phyloP scores from a whole-genome alignment of 257 asterid genomes.

The Solanum tacnaense region DNA sequence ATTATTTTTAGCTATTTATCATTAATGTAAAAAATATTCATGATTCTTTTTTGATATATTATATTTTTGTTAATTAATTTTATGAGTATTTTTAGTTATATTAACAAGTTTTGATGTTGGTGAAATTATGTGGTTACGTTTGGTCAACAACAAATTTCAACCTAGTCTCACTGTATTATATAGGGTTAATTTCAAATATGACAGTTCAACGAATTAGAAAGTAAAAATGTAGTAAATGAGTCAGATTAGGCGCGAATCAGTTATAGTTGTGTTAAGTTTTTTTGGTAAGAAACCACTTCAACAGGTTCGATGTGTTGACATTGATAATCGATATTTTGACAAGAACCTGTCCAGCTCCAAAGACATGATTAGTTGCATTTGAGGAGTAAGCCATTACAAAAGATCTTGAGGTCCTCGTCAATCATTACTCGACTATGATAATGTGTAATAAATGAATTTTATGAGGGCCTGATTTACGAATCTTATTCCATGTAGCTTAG shows the following conservation, averaged over 20 bases:
- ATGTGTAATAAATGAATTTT: background rate
- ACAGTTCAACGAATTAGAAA: background rate
- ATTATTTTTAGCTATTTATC: background rate
- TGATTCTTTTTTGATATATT: background rate
- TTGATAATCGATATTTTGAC: background rate
- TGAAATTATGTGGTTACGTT: background rate
- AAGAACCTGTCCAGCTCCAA: background rate
- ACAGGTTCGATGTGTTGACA: background rate
- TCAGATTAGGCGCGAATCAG: background rate
- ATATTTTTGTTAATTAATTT: background rate
- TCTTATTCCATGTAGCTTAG: background rate
- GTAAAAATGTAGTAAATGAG: background rate
- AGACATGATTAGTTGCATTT: background rate
- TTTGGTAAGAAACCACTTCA: background rate
- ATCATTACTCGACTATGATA: background rate
- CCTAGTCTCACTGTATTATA: background rate
- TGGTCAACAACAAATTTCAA: background rate
- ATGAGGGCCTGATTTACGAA: background rate
- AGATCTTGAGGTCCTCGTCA: background rate
- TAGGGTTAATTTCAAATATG: background rate
- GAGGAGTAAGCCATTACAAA: background rate
- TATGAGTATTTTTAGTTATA: background rate
- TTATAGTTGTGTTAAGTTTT: background rate
- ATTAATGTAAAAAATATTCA: too few species aligned
- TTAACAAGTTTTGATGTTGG: background rate